Base-by-base conservation (phyloP, 2,329 filamentous ascomycete genomes). In the Penicillium sp. region DNA sequence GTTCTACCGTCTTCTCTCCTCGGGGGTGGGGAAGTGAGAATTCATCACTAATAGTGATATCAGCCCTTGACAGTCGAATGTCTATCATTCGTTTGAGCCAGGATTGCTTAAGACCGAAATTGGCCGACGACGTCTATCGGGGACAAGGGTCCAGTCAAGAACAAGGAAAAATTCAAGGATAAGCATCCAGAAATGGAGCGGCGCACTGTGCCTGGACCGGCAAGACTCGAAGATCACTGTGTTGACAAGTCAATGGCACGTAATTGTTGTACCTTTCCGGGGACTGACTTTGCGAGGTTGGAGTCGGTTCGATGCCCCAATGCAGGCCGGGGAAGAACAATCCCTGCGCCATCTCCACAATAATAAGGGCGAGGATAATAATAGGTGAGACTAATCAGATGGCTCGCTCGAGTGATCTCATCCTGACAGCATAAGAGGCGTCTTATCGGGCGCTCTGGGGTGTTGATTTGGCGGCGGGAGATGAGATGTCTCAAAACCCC, bases 381-480 rank as follows among this genome's bases (percentile, higher is more conserved):
- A 57, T 50, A 57, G 54, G 54, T 44, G 55, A 57, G 46, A 57
- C 38, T 46, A 13, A 15, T 19, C 23, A 35, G 23, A 31, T 46
- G 21, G n/a, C 49, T 53, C 30, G 38, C 29, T 11, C 15, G 19
- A 41, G 51, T 58, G 56, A 58, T 48, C 41, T 58, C 31, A 58
- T 58, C 38, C 38, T 50, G 48, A 52, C 31, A 58, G 44, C 47
- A 44, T 51, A 45, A 45, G 26, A 41, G 11, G 38, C 7, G 23
- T 58, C 56, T 58, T 58, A 51, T 58, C 56, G 11, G 53, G 5
- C 38, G 53, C 21, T 11, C 17, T 6, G 15, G n/a, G 29, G 3
- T 30, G 29, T n/a, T 56, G 53, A 56, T 56, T 56, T 56, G 52
- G 51, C 50, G 31, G 38, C 26, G 15, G 35, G 52, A 47, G 41